These are phyloP conservation scores for Monilinia polystroma DNA, from an alignment of 2,329 filamentous ascomycete genomes.

Conservation along the genomic window DNA sequence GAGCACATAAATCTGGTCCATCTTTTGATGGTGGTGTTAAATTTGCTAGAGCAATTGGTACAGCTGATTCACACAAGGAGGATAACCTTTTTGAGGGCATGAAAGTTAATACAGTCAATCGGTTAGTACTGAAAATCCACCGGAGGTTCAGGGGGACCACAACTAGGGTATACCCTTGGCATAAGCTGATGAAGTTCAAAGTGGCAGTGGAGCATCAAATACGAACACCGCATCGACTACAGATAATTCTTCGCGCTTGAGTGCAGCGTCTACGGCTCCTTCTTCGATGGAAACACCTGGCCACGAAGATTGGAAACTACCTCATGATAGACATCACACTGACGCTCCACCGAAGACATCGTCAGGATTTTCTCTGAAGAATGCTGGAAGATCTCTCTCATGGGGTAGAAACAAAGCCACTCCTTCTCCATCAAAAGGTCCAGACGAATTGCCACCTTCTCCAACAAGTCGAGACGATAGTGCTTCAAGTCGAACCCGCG, in stretches of 20 bases:
- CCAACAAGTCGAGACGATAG: conserved; percentile 31
- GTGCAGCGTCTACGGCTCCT: conserved; percentile 40
- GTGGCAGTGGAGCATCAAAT: conserved; percentile 42
- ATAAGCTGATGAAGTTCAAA: conserved; percentile 29
- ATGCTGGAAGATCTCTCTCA: conserved; percentile 39
- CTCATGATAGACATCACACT: conserved; percentile 37
- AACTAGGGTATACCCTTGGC: conserved; percentile 28
- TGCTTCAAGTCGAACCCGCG: conserved; percentile 33
- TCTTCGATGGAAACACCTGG: conserved; percentile 38
- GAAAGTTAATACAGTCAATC: conserved; percentile 35
- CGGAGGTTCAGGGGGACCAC: conserved; percentile 1
- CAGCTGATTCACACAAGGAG: conserved; percentile 35
- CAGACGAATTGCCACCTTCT: conserved; percentile 27
- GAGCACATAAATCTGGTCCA: conserved; percentile 27
- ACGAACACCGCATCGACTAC: conserved; percentile 41
- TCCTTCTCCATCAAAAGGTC: conserved; percentile 31
- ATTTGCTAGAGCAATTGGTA: conserved; percentile 30
- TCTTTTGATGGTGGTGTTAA: conserved; percentile 40
- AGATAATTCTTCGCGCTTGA: conserved; percentile 41
- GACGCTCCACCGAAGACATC: conserved; percentile 38
- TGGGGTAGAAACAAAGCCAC: conserved; percentile 38
- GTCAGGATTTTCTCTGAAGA: conserved; percentile 38
- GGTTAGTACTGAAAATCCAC: conserved; percentile 35
- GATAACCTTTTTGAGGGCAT: conserved; percentile 40
- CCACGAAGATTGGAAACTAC: conserved; percentile 36